Evolutionary conservation across 345 rosid genomes (phyloP).

Genomic region (Arabidopsis arenosa): DNA sequence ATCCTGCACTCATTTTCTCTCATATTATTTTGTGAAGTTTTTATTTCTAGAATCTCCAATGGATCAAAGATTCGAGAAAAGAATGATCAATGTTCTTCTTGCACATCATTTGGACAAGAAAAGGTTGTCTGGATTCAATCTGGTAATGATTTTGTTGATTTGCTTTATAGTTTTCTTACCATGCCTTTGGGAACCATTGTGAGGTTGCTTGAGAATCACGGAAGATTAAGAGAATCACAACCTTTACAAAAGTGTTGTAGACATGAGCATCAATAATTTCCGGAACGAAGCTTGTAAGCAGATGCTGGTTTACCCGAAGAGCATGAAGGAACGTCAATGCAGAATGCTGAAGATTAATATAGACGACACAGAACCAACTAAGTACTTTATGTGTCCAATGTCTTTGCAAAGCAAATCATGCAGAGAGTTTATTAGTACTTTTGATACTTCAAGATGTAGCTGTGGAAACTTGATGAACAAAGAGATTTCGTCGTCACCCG

Average conservation of each 20-base stretch:
- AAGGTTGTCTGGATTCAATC: slow-evolving; percentile 2
- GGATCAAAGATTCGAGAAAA: slow-evolving; percentile 15
- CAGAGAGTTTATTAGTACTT: slow-evolving; percentile 10
- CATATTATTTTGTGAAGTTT: background rate
- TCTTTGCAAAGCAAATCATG: slow-evolving; percentile 1
- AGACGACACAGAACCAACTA: slow-evolving; percentile 13
- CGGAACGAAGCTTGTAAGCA: slow-evolving; percentile 23
- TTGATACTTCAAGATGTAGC: slow-evolving; percentile 21
- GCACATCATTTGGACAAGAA: background rate
- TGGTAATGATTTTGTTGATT: slow-evolving; percentile 38
- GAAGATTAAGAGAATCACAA: background rate
- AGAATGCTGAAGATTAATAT: slow-evolving; percentile 16
- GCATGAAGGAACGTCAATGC: slow-evolving; percentile 2
- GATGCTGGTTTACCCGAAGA: slow-evolving; percentile 35
- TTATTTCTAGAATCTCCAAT: background rate
- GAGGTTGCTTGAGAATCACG: background rate
- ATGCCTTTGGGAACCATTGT: background rate
- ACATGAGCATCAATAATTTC: slow-evolving; percentile 15
- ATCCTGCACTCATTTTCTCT: background rate
- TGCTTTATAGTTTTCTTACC: slow-evolving; percentile 35
- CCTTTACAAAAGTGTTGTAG: slow-evolving; percentile 22
- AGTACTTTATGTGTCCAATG: slow-evolving; percentile 15
- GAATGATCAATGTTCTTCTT: slow-evolving; percentile 11
- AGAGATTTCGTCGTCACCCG: background rate
- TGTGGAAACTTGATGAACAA: slow-evolving; percentile 28